Evolutionary conservation across 2,329 filamentous ascomycete species (phyloP).

Genomic region (Aspergillus felis): DNA sequence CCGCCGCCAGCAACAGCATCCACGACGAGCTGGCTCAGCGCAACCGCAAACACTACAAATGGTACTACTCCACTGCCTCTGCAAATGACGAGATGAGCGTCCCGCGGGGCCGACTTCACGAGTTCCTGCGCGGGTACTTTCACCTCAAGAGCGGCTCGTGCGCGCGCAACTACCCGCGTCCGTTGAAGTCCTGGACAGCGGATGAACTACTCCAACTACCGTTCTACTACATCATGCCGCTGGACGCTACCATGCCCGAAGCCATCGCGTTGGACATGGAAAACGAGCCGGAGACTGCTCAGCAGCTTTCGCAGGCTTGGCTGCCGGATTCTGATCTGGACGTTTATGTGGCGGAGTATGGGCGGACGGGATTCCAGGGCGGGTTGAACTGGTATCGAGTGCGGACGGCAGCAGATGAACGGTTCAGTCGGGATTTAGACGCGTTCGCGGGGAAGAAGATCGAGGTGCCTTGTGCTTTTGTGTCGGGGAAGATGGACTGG

Average conservation of each 20-base stretch:
- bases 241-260: constrained; percentile 56
- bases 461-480: constrained; percentile 57
- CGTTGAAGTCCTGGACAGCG: constrained; percentile 55
- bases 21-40: constrained; percentile 54
- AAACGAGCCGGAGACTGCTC: constrained; percentile 41
- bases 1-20: constrained; percentile 43
- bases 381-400: constrained; percentile 66
- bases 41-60: constrained; percentile 65
- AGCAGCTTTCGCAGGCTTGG: constrained; percentile 46
- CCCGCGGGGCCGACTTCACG: constrained; percentile 46
- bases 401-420: constrained; percentile 48
- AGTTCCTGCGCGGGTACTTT: constrained; percentile 64
- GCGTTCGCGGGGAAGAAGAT: constrained; percentile 60
- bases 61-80: constrained; percentile 45
- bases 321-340: constrained; percentile 54
- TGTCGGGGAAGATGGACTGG: constrained; percentile 64
- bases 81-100: constrained; percentile 36
- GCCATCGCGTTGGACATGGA: constrained; percentile 54
- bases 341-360: constrained; percentile 60
- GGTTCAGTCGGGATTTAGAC: constrained; percentile 49
- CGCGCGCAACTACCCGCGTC: constrained; percentile 49
- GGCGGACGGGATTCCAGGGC: constrained; percentile 61
- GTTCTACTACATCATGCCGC: constrained; percentile 65
- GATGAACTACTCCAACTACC: constrained; percentile 58
- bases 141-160: constrained; percentile 62